Base-by-base conservation (phyloP, 257 asterid species). In the Primulina tabacum region DNA sequence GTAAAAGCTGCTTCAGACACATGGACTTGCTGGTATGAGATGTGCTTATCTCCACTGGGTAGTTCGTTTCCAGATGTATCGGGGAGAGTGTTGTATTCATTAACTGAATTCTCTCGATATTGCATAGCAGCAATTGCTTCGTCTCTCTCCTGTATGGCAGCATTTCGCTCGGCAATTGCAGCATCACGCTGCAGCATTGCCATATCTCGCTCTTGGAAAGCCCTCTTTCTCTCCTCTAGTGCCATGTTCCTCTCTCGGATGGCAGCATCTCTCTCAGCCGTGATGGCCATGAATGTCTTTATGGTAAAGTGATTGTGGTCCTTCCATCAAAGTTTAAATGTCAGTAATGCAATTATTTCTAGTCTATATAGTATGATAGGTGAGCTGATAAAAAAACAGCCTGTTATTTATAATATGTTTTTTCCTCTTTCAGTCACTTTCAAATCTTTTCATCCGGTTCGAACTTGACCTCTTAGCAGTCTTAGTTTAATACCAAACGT, bases 251-350 rank as follows among this genome's bases (percentile, higher is more conserved):
- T 83, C 75, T 92, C 98, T 30, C 88, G 85, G 73, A 92, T 89
- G 67, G 98, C 98, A 24, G 96, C 96, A 81, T 92, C 96, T 84
- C 96, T 84, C 84, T 89, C 96, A 28, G 96, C 89, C 84, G 83
- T 88, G 84, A 92, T 88, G 82, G 98, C 84, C 96, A 92, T 88
- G 73, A 82, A 92, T 72, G 96, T 89, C 85, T 84, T 87, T 80
- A 92, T 82, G 10, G 92, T 85, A 79, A 82, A 72, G 76, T 87
- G 88, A 80, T 85, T 86, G 79, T 84, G 92, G 75, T 89, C 94
- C 98, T 89, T 86, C 65, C 28, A 76, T 55, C 73, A 69, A 60
- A 68, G 73, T 53, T 65, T 20, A 80, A 57, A 20, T 14, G 64
- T 77, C 62, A 71, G 58, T 34, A 58, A 64, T 20, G 24, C 28